Evolutionary conservation across 306 rosid species (phyloP).

Genomic region (Vigna unguiculata): DNA sequence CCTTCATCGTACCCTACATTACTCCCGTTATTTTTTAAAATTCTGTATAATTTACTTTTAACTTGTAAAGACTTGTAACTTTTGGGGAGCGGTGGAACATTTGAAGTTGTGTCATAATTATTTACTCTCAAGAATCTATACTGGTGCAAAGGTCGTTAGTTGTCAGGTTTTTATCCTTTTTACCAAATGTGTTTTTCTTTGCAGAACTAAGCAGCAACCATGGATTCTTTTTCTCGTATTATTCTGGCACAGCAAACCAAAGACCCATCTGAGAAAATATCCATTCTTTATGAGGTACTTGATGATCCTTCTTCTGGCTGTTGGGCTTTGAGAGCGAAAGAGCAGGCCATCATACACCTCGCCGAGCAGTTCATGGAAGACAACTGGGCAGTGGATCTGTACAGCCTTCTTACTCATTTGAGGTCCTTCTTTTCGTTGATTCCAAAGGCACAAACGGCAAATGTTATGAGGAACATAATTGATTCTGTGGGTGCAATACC

Average conservation of each 20-base stretch:
- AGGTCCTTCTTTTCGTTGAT: constrained; percentile 94
- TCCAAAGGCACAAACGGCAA: constrained; percentile 91
- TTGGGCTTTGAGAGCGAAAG: constrained; percentile 83
- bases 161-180: constrained; percentile 5
- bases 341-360: constrained; percentile 78
- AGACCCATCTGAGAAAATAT: constrained; percentile 65
- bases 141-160: background rate
- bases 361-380: constrained; percentile 77
- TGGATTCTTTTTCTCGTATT: constrained; percentile 78
- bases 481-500: constrained; percentile 90
- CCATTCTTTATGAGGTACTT: constrained; percentile 70
- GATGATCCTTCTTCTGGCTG: constrained; percentile 78
- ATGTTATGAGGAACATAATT: constrained; percentile 82
- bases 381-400: constrained; percentile 83
- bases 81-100: background rate
- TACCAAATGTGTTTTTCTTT: constrained; percentile 1
- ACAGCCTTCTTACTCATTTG: constrained; percentile 82
- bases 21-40: background rate
- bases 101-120: background rate
- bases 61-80: background rate
- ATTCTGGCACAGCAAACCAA: constrained; percentile 77
- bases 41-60: constrained; percentile 5
- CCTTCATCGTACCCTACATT: background rate
- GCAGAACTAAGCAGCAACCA: constrained; percentile 57
- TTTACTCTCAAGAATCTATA: background rate